These are phyloP conservation scores for Magnolia officinalis DNA, from an alignment of 164 flowering plant genomes.

Conservation along the genomic window DNA sequence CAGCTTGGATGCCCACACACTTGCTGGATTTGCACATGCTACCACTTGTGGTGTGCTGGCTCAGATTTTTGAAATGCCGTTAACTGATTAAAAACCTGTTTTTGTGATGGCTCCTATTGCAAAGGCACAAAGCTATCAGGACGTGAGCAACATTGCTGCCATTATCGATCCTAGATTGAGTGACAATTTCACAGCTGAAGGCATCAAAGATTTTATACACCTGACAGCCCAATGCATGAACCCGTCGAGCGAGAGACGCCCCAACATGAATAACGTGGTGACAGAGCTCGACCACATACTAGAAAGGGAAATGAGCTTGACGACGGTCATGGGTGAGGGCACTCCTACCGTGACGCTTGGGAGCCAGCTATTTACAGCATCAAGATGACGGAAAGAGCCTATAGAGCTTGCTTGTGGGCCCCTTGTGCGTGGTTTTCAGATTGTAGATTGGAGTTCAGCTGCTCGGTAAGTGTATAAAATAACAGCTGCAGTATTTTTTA, in stretches of 20 bases:
- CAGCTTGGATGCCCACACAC: neutral
- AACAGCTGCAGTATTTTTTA: slow-evolving; percentile 42
- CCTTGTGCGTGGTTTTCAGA: slow-evolving; percentile 21
- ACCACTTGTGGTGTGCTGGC: too few species aligned
- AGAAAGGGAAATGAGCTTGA: slow-evolving; percentile 74
- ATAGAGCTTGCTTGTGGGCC: slow-evolving; percentile 21
- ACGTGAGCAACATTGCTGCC: slow-evolving; percentile 36
- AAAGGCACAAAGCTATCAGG: slow-evolving; percentile 57
- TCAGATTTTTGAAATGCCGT: neutral
- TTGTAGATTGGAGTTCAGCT: slow-evolving; percentile 41
- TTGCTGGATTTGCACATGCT: too few species aligned
- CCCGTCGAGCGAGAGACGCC: slow-evolving; percentile 67
- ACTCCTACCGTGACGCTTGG: slow-evolving; percentile 73
- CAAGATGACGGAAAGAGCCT: slow-evolving; percentile 27
- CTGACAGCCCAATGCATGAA: slow-evolving; percentile 51
- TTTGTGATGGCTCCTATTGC: slow-evolving; percentile 5
- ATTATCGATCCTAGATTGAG: slow-evolving; percentile 64
- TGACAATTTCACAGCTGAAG: slow-evolving; percentile 67
- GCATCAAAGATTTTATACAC: slow-evolving; percentile 61
- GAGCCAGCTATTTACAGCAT: slow-evolving; percentile 68
- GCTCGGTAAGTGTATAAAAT: slow-evolving; percentile 76
- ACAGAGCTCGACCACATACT: slow-evolving; percentile 64
- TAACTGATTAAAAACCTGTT: neutral
- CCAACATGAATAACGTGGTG: slow-evolving; percentile 62
- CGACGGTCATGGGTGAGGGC: slow-evolving; percentile 80